Conservation (phyloP, 768 basidiomycete species). For the Amanita pallidorosea region DNA sequence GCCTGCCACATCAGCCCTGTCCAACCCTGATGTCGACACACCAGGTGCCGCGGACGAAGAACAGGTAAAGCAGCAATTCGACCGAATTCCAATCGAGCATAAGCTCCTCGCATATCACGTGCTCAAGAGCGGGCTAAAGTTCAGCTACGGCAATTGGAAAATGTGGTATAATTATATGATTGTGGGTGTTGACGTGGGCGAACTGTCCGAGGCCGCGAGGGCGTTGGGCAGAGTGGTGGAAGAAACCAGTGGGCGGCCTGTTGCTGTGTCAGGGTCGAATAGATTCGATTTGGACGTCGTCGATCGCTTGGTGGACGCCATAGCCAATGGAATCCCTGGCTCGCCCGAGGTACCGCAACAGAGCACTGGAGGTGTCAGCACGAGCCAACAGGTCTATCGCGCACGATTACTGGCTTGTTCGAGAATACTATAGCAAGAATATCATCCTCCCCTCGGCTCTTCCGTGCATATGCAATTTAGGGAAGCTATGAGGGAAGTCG, state of each 20-base stretch:
- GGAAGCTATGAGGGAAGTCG: constrained; percentile 68
- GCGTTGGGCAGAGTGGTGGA: constrained; percentile 79
- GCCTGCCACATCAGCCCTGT: constrained; percentile 19
- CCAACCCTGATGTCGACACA: constrained; percentile 4
- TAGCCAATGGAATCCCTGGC: constrained; percentile 43
- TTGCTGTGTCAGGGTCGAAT: constrained; percentile 14
- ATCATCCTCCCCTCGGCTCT: constrained; percentile 61
- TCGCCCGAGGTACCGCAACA: constrained; percentile 23
- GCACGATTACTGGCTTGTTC: constrained; percentile 63
- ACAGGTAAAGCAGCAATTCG: constrained; percentile 15
- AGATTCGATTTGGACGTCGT: constrained; percentile 82
- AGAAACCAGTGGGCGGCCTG: constrained; percentile 37
- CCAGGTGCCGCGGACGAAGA: constrained; percentile 18
- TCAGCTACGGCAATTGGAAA: constrained; percentile 85
- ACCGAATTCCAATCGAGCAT: constrained; percentile 49
- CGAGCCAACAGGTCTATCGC: constrained; percentile 52
- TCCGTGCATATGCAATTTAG: constrained; percentile 78
- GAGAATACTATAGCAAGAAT: constrained; percentile 71
- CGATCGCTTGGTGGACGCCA: constrained; percentile 81
- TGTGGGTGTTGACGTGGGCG: constrained; percentile 86
- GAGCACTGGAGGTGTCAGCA: constrained; percentile 1
- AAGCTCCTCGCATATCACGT: constrained; percentile 88
- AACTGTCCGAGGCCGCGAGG: constrained; percentile 78
- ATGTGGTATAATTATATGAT: constrained; percentile 99
- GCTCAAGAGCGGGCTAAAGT: constrained; percentile 80